Evolutionary conservation across 2,329 filamentous ascomycete genomes (phyloP).

Genomic region (Alternaria brassicae): DNA sequence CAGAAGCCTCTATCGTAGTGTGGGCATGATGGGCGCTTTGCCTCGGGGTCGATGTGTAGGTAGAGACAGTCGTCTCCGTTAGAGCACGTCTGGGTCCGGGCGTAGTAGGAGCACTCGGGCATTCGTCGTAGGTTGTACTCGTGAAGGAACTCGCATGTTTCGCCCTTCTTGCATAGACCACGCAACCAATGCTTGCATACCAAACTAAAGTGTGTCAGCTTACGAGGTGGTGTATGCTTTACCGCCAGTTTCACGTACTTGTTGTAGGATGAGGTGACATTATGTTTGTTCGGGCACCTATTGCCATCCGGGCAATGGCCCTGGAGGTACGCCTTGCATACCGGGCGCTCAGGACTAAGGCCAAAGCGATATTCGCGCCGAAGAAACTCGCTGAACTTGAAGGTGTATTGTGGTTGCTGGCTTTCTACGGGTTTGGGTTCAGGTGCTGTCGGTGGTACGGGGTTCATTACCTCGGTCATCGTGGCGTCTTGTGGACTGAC

Average conservation of each 20-base stretch:
- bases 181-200: slow-evolving; percentile 99
- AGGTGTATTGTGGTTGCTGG: slow-evolving; percentile 63
- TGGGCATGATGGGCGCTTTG: slow-evolving; percentile 67
- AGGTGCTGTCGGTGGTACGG: slow-evolving; percentile 18
- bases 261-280: slow-evolving; percentile 67
- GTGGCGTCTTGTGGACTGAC: background rate
- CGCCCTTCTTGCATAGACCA: slow-evolving; percentile 95
- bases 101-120: slow-evolving; percentile 98
- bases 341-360: slow-evolving; percentile 71
- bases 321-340: slow-evolving; percentile 84
- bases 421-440: slow-evolving; percentile 42
- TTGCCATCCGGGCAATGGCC: slow-evolving; percentile 87
- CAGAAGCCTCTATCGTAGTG: slow-evolving; percentile 97
- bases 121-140: slow-evolving; percentile 98
- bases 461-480: slow-evolving; percentile 44
- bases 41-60: slow-evolving; percentile 84
- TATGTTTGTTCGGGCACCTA: slow-evolving; percentile 85
- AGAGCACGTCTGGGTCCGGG: slow-evolving; percentile 90
- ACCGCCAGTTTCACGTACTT: slow-evolving; percentile 53
- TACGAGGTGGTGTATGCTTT: background rate
- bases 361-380: slow-evolving; percentile 83
- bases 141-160: slow-evolving; percentile 96
- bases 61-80: slow-evolving; percentile 97
- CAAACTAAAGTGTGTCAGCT: slow-evolving; percentile 58
- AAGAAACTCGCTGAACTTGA: slow-evolving; percentile 87